Conservation (phyloP, 2,329 filamentous ascomycete species). For the Colletotrichum melonis region DNA sequence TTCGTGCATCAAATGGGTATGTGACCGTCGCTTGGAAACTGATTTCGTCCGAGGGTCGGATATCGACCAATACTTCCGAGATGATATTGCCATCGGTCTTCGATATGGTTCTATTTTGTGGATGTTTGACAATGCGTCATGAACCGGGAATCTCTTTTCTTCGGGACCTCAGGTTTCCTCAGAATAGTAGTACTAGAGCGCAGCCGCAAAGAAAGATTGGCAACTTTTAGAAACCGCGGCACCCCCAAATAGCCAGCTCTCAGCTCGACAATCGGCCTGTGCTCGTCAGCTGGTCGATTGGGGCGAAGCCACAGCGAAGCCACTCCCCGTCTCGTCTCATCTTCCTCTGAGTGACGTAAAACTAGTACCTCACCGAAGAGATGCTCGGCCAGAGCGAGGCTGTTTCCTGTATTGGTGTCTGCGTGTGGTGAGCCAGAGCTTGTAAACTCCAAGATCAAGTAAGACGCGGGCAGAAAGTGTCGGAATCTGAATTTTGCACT, state of each 20-base stretch:
- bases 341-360: slow-evolving; percentile 1
- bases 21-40: background rate
- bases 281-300: background rate
- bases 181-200: background rate
- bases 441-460: no score
- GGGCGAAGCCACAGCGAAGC: slow-evolving; percentile 11
- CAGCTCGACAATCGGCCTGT: slow-evolving; percentile 7
- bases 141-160: background rate
- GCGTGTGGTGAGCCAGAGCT: background rate
- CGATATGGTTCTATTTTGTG: background rate
- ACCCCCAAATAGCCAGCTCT: slow-evolving; percentile 5
- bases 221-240: background rate
- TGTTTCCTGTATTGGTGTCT: background rate
- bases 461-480: no score
- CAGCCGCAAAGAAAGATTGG: background rate
- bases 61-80: background rate
- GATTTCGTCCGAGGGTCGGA: background rate
- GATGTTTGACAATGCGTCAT: background rate
- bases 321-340: slow-evolving; percentile 5
- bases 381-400: background rate
- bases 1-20: background rate
- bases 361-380: background rate
- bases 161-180: background rate
- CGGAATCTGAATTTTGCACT: no score
- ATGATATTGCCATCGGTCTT: background rate